Conservation (phyloP, 257 asterid species). For the Nicotiana tomentosiformis region DNA sequence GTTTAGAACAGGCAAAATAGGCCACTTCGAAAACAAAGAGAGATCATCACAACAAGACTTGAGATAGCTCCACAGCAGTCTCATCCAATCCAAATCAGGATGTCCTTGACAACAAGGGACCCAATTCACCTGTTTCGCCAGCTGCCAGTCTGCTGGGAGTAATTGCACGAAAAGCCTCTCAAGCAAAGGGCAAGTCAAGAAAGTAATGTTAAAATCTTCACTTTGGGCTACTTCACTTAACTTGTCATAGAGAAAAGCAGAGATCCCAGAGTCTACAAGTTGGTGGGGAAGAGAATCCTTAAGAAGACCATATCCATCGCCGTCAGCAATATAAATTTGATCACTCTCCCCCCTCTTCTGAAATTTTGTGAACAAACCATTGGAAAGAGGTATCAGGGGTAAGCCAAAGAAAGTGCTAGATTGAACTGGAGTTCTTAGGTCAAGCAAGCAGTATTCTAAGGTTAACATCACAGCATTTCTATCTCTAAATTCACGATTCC, state of each 20-base stretch:
- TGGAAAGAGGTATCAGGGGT: constrained; percentile 80
- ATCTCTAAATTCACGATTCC: constrained; percentile 68
- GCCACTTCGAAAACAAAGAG: constrained; percentile 83
- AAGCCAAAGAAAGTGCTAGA: constrained; percentile 66
- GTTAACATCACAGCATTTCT: constrained; percentile 71
- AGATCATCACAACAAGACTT: constrained; percentile 78
- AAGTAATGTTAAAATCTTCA: constrained; percentile 59
- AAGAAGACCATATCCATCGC: constrained; percentile 77
- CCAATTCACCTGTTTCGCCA: constrained; percentile 75
- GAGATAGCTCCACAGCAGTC: constrained; percentile 75
- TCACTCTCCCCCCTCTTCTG: constrained; percentile 70
- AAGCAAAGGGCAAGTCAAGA: constrained; percentile 71
- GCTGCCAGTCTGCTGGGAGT: constrained; percentile 78
- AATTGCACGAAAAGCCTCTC: constrained; percentile 65
- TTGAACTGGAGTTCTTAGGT: constrained; percentile 50
- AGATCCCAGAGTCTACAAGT: constrained; percentile 57
- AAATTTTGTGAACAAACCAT: constrained; percentile 65
- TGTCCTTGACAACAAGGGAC: constrained; percentile 61
- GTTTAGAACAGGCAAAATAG: constrained; percentile 84
- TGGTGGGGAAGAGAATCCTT: constrained; percentile 79
- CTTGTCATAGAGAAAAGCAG: constrained; percentile 57
- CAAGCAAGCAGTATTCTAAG: constrained; percentile 91
- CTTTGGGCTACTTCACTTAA: constrained; percentile 61
- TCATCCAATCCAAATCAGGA: constrained; percentile 81
- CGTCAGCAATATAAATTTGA: constrained; percentile 66